Evolutionary conservation across 768 basidiomycete genomes (phyloP), one percentile per base, ranked within the genome.

Genomic region (Filobasidium wieringae): DNA sequence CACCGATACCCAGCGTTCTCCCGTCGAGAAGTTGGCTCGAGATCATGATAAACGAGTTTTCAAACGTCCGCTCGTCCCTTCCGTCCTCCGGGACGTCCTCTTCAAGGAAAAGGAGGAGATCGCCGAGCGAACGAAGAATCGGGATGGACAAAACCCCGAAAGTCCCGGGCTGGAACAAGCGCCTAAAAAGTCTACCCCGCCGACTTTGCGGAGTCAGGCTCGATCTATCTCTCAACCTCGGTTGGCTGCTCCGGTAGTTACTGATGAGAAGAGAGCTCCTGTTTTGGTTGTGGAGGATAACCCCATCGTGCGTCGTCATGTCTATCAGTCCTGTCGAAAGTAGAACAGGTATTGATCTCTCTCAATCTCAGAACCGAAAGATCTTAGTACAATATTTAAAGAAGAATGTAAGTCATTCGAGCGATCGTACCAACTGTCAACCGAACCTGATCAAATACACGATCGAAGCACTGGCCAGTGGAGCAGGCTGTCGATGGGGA

Each of bases 271-370:
- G 29, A n/a, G 43, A 47, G 43, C 12, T 45, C 54, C 53, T 49
- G 65, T 71, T 5, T 33, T 71, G 40, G 68, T 71, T 5, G 70
- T 71, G 4, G 70, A 71, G 51, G 70, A 71, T 37, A 72, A 69
- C 37, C 49, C 55, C 49, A 66, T 69, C 43, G 68, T 68, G 47
- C 19, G 70, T 31, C 62, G 57, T 30, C 62, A 67, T 30, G 29
- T 67, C 31, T 63, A 66, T 26, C 63, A 64, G 53, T 61, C 65
- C 30, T 33, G 64, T 45, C 63, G 63, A 11, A 32, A 31, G 54
- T 66, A 17, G 15, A 11, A 17, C 41, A 19, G n/a, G n/a, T n/a
- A n/a, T 9, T 34, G n/a, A 17, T 11, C n/a, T 37, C 12, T 15
- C 30, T 43, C 33, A 14, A 30, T 24, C 7, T 24, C 49, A 49